phyloP scores from a whole-genome alignment of 306 rosid genomes.

The Rosa lucieae region DNA sequence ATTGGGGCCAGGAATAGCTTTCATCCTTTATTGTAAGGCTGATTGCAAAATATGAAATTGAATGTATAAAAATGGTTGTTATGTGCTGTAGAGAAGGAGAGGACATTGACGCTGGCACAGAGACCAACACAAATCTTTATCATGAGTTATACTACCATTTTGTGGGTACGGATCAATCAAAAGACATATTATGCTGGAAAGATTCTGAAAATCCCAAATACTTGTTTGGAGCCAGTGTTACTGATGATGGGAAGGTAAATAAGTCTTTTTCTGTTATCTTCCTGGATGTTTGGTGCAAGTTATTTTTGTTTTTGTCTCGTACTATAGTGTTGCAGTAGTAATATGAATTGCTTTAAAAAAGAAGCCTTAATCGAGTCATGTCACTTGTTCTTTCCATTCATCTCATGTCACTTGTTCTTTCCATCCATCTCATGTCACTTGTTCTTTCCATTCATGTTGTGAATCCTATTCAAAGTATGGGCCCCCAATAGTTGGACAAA shows the following conservation, averaged over 20 bases:
- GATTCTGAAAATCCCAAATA: conserved; percentile 78
- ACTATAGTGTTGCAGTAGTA: neutral
- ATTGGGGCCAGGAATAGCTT: neutral
- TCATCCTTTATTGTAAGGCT: neutral
- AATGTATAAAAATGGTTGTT: conserved; percentile 22
- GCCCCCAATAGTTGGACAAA: no score
- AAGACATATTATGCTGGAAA: conserved; percentile 86
- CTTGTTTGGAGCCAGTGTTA: conserved; percentile 57
- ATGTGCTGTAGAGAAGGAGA: conserved; percentile 58
- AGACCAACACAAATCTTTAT: conserved; percentile 71
- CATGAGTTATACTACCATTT: conserved; percentile 83
- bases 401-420: neutral
- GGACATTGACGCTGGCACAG: conserved; percentile 77
- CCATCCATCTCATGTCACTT: neutral
- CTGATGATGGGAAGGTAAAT: conserved; percentile 82
- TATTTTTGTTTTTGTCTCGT: neutral
- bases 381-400: neutral
- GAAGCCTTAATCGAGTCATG: no score
- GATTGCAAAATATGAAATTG: conserved; percentile 1
- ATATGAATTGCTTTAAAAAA: neutral
- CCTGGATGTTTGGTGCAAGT: conserved; percentile 7
- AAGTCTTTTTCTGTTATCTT: neutral
- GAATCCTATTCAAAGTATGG: no score
- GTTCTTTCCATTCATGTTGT: neutral
- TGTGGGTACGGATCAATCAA: conserved; percentile 77